A percentile compares a stretch with the other conserved stretches of the same genome.
These are phyloP conservation scores for Cryphonectria naterciae DNA, from an alignment of 2,329 filamentous ascomycete genomes.

Conservation along the genomic window DNA sequence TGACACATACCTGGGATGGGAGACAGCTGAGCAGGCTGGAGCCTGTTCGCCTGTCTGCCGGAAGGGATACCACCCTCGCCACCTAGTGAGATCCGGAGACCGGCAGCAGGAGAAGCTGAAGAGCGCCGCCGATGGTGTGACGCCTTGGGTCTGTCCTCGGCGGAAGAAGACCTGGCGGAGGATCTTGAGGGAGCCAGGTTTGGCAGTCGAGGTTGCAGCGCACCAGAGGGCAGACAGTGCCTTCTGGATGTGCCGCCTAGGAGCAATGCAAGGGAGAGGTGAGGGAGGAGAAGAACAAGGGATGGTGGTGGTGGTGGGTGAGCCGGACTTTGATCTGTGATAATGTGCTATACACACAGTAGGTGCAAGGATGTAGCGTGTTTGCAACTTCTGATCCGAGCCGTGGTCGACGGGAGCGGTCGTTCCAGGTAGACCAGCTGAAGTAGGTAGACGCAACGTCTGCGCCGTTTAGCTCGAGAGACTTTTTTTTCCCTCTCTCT, in stretches of 20 bases:
- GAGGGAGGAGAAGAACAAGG: neutral
- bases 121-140: conserved; percentile 57
- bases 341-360: neutral
- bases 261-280: conserved; percentile 3
- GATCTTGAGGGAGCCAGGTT: conserved; percentile 57
- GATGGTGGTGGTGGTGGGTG: neutral
- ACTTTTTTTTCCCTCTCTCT: neutral
- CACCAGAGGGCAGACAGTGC: conserved; percentile 32
- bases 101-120: conserved; percentile 41
- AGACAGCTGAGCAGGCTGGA: conserved; percentile 48
- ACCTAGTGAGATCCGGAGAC: conserved; percentile 41
- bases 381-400: conserved; percentile 6
- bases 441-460: neutral
- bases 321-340: neutral
- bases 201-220: conserved; percentile 34
- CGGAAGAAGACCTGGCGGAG: conserved; percentile 55
- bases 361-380: conserved; percentile 22
- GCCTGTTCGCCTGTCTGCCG: conserved; percentile 43
- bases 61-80: conserved; percentile 38
- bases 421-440: neutral
- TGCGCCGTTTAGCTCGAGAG: neutral
- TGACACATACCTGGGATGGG: conserved; percentile 59
- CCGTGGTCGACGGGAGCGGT: conserved; percentile 4
- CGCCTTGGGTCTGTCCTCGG: conserved; percentile 49
- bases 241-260: conserved; percentile 24